Conservation (phyloP, 2,329 filamentous ascomycete genomes). For the Escovopsis weberi region DNA sequence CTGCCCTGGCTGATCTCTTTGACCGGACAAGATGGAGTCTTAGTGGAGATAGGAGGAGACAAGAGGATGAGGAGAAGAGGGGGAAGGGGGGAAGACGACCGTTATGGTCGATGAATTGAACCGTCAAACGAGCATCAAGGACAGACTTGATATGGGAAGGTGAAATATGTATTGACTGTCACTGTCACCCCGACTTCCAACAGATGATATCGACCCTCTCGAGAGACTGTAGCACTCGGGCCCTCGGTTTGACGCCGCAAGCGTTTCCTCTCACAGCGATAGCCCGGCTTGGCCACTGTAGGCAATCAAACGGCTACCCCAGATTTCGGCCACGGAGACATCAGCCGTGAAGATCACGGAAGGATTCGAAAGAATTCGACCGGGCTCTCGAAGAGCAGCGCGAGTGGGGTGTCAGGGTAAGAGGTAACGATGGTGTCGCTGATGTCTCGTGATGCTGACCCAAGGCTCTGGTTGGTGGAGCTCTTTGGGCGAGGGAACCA, state of each 20-base stretch:
- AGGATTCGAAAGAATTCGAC: not conserved
- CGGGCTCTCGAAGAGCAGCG: not conserved
- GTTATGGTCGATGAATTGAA: not conserved
- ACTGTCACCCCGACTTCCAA: not conserved
- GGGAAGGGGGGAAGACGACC: not conserved
- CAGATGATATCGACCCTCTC: not conserved
- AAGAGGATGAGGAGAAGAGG: constrained; percentile 1
- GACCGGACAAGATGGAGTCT: not conserved
- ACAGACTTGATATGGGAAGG: too few relatives aligned
- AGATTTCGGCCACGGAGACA: not conserved
- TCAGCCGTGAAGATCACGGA: constrained; percentile 1
- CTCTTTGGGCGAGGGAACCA: not conserved
- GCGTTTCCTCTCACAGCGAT: not conserved
- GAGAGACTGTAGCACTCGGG: constrained; percentile 1
- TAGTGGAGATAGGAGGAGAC: not conserved
- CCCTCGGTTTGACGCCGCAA: not conserved
- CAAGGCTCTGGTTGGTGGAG: constrained; percentile 2
- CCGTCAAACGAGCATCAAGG: not conserved
- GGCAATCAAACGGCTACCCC: not conserved
- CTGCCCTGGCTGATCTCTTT: not conserved
- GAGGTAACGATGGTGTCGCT: constrained; percentile 1
- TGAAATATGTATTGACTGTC: too few relatives aligned
- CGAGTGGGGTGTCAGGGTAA: not conserved
- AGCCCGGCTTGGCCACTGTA: constrained; percentile 1
- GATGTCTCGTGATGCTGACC: constrained; percentile 1